phyloP scores from a whole-genome alignment of 1,284 basidiomycete species.

The Neotropicomus parvogracilis region DNA sequence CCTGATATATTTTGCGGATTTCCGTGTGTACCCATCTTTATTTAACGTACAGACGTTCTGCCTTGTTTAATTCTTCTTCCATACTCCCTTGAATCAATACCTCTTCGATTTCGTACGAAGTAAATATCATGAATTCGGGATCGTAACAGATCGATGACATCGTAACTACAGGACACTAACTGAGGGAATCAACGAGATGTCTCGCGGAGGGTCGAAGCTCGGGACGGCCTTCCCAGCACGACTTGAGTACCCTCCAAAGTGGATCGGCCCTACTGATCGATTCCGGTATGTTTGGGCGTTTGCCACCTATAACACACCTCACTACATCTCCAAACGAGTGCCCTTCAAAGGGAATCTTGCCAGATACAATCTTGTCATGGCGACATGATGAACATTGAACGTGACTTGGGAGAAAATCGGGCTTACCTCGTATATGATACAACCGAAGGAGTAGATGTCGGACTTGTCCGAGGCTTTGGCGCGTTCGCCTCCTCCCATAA shows the following conservation, averaged over 20 bases:
- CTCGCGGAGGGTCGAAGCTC: slow-evolving; percentile 18
- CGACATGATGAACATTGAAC: not conserved
- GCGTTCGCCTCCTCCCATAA: slow-evolving; percentile 13
- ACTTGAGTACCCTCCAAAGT: slow-evolving; percentile 15
- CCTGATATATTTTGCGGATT: slow-evolving; percentile 9
- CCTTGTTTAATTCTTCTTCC: slow-evolving; percentile 21
- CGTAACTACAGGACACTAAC: not conserved
- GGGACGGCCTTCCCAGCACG: slow-evolving; percentile 13
- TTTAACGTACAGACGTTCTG: slow-evolving; percentile 20
- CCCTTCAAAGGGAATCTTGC: slow-evolving; percentile 21
- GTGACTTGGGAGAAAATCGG: not conserved
- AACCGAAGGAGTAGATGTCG: slow-evolving; percentile 32
- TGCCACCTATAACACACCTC: not conserved
- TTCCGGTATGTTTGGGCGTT: slow-evolving; percentile 11
- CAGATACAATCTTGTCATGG: slow-evolving; percentile 24
- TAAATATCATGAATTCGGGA: not conserved
- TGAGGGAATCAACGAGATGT: slow-evolving; percentile 3
- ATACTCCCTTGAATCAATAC: slow-evolving; percentile 10
- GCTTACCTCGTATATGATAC: slow-evolving; percentile 32
- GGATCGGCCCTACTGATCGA: slow-evolving; percentile 7
- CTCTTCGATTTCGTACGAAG: not conserved
- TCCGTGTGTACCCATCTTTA: slow-evolving; percentile 9
- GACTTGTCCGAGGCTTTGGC: slow-evolving; percentile 18
- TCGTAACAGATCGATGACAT: not conserved
- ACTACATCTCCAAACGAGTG: not conserved